These are phyloP conservation scores for Gossypium thurberi DNA, from an alignment of 345 rosid genomes.

Conservation along the genomic window DNA sequence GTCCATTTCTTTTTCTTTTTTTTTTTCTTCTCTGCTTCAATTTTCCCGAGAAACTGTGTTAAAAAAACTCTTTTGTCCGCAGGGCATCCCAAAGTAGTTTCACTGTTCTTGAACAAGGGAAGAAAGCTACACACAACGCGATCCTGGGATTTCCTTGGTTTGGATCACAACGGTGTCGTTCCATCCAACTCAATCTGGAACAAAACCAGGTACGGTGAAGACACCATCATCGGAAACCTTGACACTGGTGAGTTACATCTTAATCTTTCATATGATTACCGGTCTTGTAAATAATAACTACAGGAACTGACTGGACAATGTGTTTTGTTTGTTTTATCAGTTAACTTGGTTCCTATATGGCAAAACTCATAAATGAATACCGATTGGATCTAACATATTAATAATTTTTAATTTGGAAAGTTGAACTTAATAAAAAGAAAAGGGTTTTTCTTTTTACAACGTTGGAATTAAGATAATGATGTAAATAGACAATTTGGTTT, in stretches of 20 bases:
- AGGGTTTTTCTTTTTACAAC: not conserved
- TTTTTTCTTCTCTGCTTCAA: not conserved
- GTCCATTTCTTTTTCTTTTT: not conserved
- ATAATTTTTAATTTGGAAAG: not conserved
- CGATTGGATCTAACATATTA: not conserved
- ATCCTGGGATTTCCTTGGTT: slow-evolving; percentile 85
- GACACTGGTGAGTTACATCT: slow-evolving; percentile 53
- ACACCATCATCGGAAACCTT: slow-evolving; percentile 73
- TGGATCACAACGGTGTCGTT: slow-evolving; percentile 39
- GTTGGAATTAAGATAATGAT: slow-evolving; percentile 6
- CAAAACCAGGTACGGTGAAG: slow-evolving; percentile 69
- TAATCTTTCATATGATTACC: not conserved
- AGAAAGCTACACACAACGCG: slow-evolving; percentile 78
- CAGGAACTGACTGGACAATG: not conserved
- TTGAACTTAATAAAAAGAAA: slow-evolving; percentile 1
- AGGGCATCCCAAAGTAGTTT: slow-evolving; percentile 77
- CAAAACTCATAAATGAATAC: not conserved
- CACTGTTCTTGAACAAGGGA: slow-evolving; percentile 67
- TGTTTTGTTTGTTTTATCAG: not conserved
- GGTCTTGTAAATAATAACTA: not conserved
- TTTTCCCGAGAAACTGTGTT: not conserved
- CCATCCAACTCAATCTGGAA: slow-evolving; percentile 57
- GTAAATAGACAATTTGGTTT: not conserved
- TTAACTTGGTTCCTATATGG: not conserved
- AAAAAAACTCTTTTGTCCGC: not conserved